Evolutionary conservation across 345 rosid genomes (phyloP).

Genomic region (Bretschneidera sinensis): DNA sequence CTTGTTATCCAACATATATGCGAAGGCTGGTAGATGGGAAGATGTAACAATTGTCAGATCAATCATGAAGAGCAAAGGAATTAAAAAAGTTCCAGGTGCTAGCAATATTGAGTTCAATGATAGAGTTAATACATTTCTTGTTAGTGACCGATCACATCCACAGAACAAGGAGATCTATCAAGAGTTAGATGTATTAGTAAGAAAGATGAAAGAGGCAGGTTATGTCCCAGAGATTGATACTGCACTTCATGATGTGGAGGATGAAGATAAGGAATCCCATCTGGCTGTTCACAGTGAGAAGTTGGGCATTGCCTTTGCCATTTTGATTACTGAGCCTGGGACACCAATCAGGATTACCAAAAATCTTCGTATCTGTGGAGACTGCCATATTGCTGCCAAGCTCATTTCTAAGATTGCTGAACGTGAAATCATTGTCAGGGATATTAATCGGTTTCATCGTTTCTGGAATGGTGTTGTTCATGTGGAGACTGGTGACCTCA

Average conservation of each 20-base stretch:
- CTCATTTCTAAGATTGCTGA: constrained; percentile 55
- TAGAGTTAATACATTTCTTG: constrained; percentile 52
- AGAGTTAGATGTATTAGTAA: constrained; percentile 46
- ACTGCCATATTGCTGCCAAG: constrained; percentile 72
- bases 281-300: constrained; percentile 77
- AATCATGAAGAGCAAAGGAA: constrained; percentile 52
- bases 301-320: constrained; percentile 63
- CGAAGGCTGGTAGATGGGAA: constrained; percentile 77
- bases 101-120: constrained; percentile 60
- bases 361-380: constrained; percentile 71
- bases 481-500: constrained; percentile 63
- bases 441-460: constrained; percentile 62
- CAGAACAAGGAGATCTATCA: constrained; percentile 40
- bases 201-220: constrained; percentile 64
- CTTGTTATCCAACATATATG: constrained; percentile 69
- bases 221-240: constrained; percentile 58
- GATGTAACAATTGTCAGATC: constrained; percentile 49
- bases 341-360: constrained; percentile 59
- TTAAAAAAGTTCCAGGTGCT: constrained; percentile 56
- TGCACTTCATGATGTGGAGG: constrained; percentile 77
- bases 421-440: constrained; percentile 58
- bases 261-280: constrained; percentile 75
- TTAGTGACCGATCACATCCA: constrained; percentile 53
- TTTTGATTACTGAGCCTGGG: constrained; percentile 41
- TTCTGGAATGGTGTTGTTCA: constrained; percentile 56